Evolutionary conservation across 371 early-diverging fungal genomes (phyloP).

Genomic region (Actinomortierella ambigua): DNA sequence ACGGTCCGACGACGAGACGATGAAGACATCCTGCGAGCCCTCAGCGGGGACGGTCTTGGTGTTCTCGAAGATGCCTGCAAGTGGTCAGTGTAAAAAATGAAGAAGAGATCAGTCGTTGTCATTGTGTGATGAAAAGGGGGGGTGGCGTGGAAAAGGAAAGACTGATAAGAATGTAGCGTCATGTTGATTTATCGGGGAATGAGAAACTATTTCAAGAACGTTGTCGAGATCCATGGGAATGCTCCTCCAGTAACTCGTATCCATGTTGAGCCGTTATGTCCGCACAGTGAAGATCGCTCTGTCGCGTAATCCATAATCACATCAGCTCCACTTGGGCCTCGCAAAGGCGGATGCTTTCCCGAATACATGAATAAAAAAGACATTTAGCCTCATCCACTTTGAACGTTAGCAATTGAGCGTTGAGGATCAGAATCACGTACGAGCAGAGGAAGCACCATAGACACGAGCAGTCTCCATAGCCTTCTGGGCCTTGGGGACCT

Average conservation of each 20-base stretch:
- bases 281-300: too few species aligned
- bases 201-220: too few species aligned
- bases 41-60: slow-evolving; percentile 73
- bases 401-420: not conserved
- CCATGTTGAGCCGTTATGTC: too few species aligned
- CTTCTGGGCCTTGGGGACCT: slow-evolving; percentile 94
- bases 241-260: too few species aligned
- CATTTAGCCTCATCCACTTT: not conserved
- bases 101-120: slow-evolving; percentile 6
- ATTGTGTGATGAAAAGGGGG: slow-evolving; percentile 2
- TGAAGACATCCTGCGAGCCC: slow-evolving; percentile 64
- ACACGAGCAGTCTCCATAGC: slow-evolving; percentile 92
- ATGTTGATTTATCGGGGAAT: too few species aligned
- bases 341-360: too few species aligned
- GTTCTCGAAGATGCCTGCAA: slow-evolving; percentile 78
- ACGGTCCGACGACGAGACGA: slow-evolving; percentile 95
- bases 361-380: too few species aligned
- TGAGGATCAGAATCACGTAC: slow-evolving; percentile 45
- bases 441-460: slow-evolving; percentile 79
- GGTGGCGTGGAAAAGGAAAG: too few species aligned
- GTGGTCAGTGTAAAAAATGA: slow-evolving; percentile 4
- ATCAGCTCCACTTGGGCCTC: too few species aligned
- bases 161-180: too few species aligned
- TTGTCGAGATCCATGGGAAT: too few species aligned
- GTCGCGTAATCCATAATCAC: too few species aligned